Evolutionary conservation across 2,329 filamentous ascomycete genomes (phyloP).

Genomic region (Calycina herbarum): DNA sequence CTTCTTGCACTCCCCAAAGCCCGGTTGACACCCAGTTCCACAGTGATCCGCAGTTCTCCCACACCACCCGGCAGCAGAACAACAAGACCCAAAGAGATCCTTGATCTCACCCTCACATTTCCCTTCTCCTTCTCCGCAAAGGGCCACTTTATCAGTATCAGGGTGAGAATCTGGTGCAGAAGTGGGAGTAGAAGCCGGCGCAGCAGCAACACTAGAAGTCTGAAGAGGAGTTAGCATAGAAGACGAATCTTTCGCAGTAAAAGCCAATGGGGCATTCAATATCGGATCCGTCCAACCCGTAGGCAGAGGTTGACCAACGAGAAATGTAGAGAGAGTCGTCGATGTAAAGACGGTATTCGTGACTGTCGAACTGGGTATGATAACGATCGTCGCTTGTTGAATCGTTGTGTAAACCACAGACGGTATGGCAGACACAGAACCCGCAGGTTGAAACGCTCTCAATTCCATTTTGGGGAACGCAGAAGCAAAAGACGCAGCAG

Average conservation of each 20-base stretch:
- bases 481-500: not conserved
- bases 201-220: not conserved
- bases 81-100: conserved; percentile 1
- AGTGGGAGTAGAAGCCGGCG: not conserved
- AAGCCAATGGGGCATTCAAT: not conserved
- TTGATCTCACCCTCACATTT: not conserved
- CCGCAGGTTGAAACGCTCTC: too few relatives aligned
- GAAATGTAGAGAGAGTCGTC: not conserved
- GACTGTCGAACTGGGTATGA: not conserved
- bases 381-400: not conserved
- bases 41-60: not conserved
- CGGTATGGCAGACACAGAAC: too few relatives aligned
- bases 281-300: not conserved
- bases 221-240: not conserved
- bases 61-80: not conserved
- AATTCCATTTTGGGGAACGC: too few relatives aligned
- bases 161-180: not conserved
- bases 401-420: not conserved
- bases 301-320: not conserved
- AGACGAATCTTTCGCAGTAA: not conserved
- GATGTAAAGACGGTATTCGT: not conserved
- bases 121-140: not conserved
- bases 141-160: not conserved
- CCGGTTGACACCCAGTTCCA: not conserved
- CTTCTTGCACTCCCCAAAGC: not conserved